Base-by-base conservation (phyloP, 345 rosid genomes). In the Zanthoxylum bungeanum region DNA sequence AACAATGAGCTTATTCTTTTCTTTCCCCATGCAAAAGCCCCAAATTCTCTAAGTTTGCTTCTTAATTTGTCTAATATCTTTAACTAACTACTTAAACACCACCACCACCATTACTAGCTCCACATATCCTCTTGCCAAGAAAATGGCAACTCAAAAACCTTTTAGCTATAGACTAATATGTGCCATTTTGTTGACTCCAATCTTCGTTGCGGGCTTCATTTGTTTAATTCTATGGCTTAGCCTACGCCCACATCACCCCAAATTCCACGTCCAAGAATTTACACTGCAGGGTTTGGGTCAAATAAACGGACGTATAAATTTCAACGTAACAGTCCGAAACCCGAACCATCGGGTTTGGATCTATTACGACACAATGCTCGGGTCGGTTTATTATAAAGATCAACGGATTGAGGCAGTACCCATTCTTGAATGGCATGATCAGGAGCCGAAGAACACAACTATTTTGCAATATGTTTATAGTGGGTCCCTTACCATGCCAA, bases 201-300 rank as follows among this genome's bases (percentile, higher is more conserved):
- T 78, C n/a, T 40, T 81, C 3, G 31, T 63, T 22, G 5, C 33
- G 3, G 82, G 82, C 39, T 1, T 73, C 24, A 55, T 78, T n/a
- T 74, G 72, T 37, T 70, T 81, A 50, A 70, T 81, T 51, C 3
- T 73, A 27, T 81, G 85, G 82, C 82, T 81, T 2, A 75, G 31
- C 16, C 60, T 66, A 9, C 58, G 31, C 27, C 34, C 70, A 6
- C 60, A 66, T 55, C n/a, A 51, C 1, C 85, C 85, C 7, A 68
- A 77, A 69, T 52, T 78, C 68, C 46, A 51, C 33, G 27, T 78
- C 50, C 10, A n/a, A 9, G 56, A 69, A 1, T 78, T 81, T 51
- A 72, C 72, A 2, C 9, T 81, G 61, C 73, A 75, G 0, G 76
- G 68, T 25, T 73, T 76, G 66, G 71, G 19, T 52, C 78, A 78